Evolutionary conservation across 208 protist species (phyloP), one percentile per base, ranked within the genome.

Genomic region (Crithidia sp.): DNA sequence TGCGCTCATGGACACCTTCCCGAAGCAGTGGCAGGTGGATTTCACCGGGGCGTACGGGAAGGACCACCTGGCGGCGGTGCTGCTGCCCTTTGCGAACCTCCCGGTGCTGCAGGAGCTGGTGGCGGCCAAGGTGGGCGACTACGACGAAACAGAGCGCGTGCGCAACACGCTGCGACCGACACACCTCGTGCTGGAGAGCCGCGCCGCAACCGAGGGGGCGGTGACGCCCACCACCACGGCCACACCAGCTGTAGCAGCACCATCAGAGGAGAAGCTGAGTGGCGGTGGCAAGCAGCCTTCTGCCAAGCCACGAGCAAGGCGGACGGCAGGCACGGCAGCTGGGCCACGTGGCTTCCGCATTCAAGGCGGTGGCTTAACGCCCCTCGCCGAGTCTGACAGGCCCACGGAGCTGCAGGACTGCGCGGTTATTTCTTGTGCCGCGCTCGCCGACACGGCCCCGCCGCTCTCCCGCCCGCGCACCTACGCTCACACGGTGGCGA

Each of bases 11-110:
- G 74, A 85, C 13, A 89, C 87, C n/a, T 94, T 94, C 67, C 83
- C 88, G 43, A 73, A 43, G 16, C 68, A 28, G 65, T 96, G 91
- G 89, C 13, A 28, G 50, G 91, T 96, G 12, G 91, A 96, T 76
- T 90, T 79, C 76, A 81, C 84, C 1, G 83, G 74, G 0, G 71
- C 89, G 13, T 88, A 78, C 61, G 78, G 75, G 9, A 88, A 91
- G 74, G 86, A 89, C 0, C 84, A 96, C 75, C 74, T 96, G 28
- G 83, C 86, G 3, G 77, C 81, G 7, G 87, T 93, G 54, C 74
- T 94, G 60, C 59, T 92, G 52, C 91, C 91, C 6, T 93, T 96
- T 73, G 86, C 87, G 7, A 77, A 93, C 66, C 58, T 89, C 74
- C 60, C 65, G 7, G 58, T 41, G 4, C 78, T 96, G 60, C 52